Conservation (phyloP, 2,329 filamentous ascomycete species). For the Penicillium capsulatum region DNA sequence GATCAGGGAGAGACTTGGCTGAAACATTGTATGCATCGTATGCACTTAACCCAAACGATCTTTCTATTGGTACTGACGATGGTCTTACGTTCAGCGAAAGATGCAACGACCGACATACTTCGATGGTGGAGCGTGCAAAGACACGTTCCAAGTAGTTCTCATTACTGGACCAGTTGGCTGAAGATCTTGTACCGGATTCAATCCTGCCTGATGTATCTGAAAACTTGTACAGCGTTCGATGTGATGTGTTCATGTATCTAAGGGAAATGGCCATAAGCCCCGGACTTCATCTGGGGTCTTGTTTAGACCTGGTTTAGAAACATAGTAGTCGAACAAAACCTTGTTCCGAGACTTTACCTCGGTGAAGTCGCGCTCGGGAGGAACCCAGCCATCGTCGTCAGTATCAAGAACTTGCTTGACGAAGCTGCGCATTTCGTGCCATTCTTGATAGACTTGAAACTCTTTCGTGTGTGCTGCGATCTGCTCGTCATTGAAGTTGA, state of each 20-base stretch:
- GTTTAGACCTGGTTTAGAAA: slow-evolving; percentile 1
- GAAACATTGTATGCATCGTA: not conserved
- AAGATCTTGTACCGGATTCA: not conserved
- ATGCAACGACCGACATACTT: not conserved
- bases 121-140: not conserved
- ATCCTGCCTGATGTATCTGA: too few relatives aligned
- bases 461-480: slow-evolving; percentile 17
- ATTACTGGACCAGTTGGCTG: not conserved
- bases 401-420: slow-evolving; percentile 21
- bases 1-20: not conserved
- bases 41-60: not conserved
- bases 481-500: not conserved
- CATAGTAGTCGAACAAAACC: slow-evolving; percentile 12
- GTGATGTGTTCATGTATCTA: not conserved
- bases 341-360: slow-evolving; percentile 16
- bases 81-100: not conserved
- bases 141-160: not conserved
- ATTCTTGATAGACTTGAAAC: slow-evolving; percentile 24
- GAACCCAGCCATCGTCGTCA: slow-evolving; percentile 21
- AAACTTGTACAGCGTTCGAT: too few relatives aligned
- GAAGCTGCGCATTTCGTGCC: slow-evolving; percentile 20
- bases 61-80: not conserved
- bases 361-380: slow-evolving; percentile 19
- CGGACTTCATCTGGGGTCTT: slow-evolving; percentile 1
- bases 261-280: slow-evolving; percentile 3